Evolutionary conservation across 2,329 filamentous ascomycete genomes (phyloP).

Genomic region (Dactylellina sp.): DNA sequence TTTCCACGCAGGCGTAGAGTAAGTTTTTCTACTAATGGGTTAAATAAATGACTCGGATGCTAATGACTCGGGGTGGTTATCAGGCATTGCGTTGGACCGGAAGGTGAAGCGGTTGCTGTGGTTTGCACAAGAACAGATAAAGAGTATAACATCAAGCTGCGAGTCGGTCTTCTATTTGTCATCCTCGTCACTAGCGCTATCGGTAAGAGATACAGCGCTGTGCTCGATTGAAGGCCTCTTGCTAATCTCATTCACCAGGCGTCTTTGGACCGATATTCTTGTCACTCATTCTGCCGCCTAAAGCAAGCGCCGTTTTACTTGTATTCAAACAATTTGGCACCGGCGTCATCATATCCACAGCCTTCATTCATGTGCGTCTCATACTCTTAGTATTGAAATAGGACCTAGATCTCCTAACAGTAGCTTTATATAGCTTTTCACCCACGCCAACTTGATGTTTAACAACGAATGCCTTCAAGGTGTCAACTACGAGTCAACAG

Average conservation of each 20-base stretch:
- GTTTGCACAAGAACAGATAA: constrained; percentile 63
- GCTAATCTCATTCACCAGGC: constrained; percentile 59
- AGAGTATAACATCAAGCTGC: constrained; percentile 75
- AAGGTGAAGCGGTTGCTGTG: constrained; percentile 65
- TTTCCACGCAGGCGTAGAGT: constrained; percentile 81
- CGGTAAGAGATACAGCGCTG: constrained; percentile 64
- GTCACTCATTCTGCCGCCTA: constrained; percentile 62
- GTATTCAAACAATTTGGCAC: constrained; percentile 80
- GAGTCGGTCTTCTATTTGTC: constrained; percentile 78
- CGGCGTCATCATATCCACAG: constrained; percentile 77
- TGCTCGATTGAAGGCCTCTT: neutral
- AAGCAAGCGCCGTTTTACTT: constrained; percentile 66
- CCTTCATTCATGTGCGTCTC: constrained; percentile 73
- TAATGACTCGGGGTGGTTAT: constrained; percentile 58
- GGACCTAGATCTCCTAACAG: too few species aligned
- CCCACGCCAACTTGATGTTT: constrained; percentile 80
- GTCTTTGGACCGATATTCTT: constrained; percentile 77
- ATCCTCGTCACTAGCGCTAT: constrained; percentile 76
- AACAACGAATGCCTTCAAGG: constrained; percentile 75
- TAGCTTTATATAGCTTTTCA: constrained; percentile 73
- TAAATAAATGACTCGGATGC: neutral
- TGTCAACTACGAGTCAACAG: constrained; percentile 75
- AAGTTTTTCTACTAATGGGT: constrained; percentile 62
- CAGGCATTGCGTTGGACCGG: constrained; percentile 59
- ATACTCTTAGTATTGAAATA: neutral